Base-by-base conservation (phyloP, 768 basidiomycete species). In the Solioccasus polychromus region DNA sequence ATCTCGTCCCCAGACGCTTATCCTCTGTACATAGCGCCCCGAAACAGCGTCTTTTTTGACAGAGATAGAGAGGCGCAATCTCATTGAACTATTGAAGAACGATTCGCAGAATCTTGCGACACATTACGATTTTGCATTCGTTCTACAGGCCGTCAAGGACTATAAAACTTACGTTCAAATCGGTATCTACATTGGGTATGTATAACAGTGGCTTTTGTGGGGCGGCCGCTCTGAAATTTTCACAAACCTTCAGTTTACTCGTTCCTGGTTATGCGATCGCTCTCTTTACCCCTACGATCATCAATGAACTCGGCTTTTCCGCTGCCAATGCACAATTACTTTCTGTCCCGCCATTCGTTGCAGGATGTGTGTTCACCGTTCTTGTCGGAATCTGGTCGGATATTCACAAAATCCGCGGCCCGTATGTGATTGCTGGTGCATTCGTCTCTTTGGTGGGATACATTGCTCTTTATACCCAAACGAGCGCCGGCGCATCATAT, bases 11-110 rank as follows among this genome's bases (percentile, higher is more conserved):
- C 15, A 19, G 15, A 24, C 38, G 14, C 43, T 45, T 8, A 58
- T 30, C 6, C 5, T 19, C 15, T 20, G 1, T 12, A 37, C 11
- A 19, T 47, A 78, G 76, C 80, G 76, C 59, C 79, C 80, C 19
- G 74, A 76, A 50, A 83, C 80, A 2, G 80, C 80, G 10, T 68
- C 62, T 17, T 83, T 82, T 64, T 61, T 82, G 45, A 74, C 69
- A 9, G 66, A 69, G 9, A 45, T 52, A 2, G 80, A 83, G 52
- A 71, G 69, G 37, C 52, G 42, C 35, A 53, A 62, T 39, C 60
- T 79, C 6, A 46, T 71, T 11, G 32, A 15, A 10, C 18, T 34
- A 10, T 57, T 79, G 42, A 71, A 69, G 49, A 68, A 71, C 39
- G 77, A 79, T 39, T 57, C 65, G 2, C 71, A 71, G 50, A 68